These are phyloP conservation scores for Ogataea degrootiae DNA, from an alignment of 805 yeast species.

Conservation along the genomic window DNA sequence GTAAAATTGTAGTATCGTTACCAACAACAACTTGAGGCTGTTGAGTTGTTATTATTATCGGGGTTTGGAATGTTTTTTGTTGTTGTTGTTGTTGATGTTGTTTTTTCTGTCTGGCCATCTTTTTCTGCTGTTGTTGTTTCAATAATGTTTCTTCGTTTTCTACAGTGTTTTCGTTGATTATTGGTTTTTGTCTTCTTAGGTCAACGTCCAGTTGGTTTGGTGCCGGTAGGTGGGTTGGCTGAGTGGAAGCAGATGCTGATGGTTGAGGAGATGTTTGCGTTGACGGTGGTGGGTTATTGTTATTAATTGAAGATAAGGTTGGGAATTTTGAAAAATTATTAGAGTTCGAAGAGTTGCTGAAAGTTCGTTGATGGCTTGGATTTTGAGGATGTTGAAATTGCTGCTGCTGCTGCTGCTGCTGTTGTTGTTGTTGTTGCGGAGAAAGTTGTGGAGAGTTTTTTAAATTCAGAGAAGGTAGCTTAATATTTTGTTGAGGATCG, in stretches of 20 bases:
- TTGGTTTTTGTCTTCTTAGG: not conserved
- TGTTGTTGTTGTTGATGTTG: not conserved
- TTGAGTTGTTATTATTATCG: not conserved
- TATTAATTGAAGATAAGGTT: no score
- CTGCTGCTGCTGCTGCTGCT: slow-evolving; percentile 7
- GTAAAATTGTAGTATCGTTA: slow-evolving; percentile 24
- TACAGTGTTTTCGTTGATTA: not conserved
- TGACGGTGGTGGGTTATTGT: not conserved
- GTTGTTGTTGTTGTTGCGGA: not conserved
- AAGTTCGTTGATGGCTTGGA: not conserved
- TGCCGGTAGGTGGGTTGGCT: slow-evolving; percentile 7
- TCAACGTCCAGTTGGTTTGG: slow-evolving; percentile 14
- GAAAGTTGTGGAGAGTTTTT: not conserved
- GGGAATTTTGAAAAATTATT: no score
- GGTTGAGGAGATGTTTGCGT: not conserved
- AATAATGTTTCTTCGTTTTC: not conserved
- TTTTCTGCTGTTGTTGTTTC: not conserved
- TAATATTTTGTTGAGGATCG: slow-evolving; percentile 4
- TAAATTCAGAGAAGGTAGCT: slow-evolving; percentile 15
- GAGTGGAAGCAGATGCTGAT: not conserved
- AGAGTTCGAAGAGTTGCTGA: no score
- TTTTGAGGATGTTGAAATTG: slow-evolving; percentile 10
- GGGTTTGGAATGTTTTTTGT: not conserved
- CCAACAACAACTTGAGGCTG: slow-evolving; percentile 1
- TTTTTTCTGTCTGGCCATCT: not conserved